Conservation (phyloP, 768 basidiomycete genomes). For the Lentinula raphanica region DNA sequence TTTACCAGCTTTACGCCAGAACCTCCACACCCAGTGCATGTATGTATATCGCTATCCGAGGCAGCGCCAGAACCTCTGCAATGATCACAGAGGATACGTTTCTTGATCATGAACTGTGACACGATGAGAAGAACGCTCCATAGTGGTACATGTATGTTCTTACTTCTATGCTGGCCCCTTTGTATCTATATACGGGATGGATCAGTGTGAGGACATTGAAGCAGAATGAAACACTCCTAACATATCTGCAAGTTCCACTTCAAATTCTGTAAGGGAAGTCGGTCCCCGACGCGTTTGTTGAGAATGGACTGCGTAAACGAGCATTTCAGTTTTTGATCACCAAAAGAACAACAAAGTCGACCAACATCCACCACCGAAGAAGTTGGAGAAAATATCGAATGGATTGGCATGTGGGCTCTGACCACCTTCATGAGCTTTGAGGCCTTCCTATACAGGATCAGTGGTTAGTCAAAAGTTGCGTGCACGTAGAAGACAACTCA, state of each 20-base stretch:
- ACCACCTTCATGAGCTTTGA: conserved; percentile 89
- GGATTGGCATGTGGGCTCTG: conserved; percentile 76
- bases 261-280: conserved; percentile 74
- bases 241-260: conserved; percentile 84
- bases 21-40: conserved; percentile 82
- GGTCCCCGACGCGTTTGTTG: conserved; percentile 74
- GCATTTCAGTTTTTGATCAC: too few species aligned
- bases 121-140: conserved; percentile 7
- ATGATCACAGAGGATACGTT: conserved; percentile 91
- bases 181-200: conserved; percentile 49
- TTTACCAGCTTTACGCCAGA: conserved; percentile 79
- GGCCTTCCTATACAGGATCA: conserved; percentile 60
- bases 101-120: conserved; percentile 83
- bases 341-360: conserved; percentile 12
- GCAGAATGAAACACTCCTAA: conserved; percentile 26
- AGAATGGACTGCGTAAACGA: conserved; percentile 32
- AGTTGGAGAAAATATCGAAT: conserved; percentile 89
- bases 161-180: conserved; percentile 81
- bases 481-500: conserved; percentile 17
- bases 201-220: conserved; percentile 6
- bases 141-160: conserved; percentile 23
- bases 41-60: conserved; percentile 80
- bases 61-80: conserved; percentile 95
- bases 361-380: conserved; percentile 83
- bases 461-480: not conserved